Evolutionary conservation across 805 yeast genomes (phyloP).

Genomic region (Pichia phayaonensis): DNA sequence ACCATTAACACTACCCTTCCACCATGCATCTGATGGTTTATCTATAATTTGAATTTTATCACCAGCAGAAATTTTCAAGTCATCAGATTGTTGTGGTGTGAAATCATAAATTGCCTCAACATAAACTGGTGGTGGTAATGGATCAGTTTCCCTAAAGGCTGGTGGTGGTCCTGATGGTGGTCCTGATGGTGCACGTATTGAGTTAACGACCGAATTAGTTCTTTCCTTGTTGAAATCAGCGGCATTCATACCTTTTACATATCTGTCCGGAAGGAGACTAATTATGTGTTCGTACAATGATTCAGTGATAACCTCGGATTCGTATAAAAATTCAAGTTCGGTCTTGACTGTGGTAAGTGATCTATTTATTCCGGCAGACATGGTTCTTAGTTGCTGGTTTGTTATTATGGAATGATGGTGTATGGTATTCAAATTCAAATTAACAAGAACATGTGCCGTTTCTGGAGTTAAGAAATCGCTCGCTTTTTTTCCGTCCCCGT

Average conservation of each 20-base stretch:
- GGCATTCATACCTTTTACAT: slow-evolving; percentile 13
- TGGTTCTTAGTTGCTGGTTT: not conserved
- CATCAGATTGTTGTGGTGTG: slow-evolving; percentile 67
- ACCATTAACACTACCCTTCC: slow-evolving; percentile 64
- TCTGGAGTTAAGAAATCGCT: not conserved
- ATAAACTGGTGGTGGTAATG: slow-evolving; percentile 1
- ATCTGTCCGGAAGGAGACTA: slow-evolving; percentile 1
- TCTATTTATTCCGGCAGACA: slow-evolving; percentile 62
- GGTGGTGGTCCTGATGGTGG: slow-evolving; percentile 7
- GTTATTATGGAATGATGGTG: not conserved
- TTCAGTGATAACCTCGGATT: slow-evolving; percentile 63
- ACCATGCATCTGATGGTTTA: slow-evolving; percentile 81
- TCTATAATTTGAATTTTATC: slow-evolving; percentile 65
- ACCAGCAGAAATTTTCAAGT: slow-evolving; percentile 56
- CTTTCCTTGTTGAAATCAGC: slow-evolving; percentile 20
- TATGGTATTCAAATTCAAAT: too few relatives aligned
- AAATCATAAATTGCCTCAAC: slow-evolving; percentile 73
- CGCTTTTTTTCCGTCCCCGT: too few relatives aligned
- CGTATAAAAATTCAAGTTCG: slow-evolving; percentile 67
- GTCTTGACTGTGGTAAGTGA: slow-evolving; percentile 67
- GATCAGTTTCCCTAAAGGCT: not conserved
- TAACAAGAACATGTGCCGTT: too few relatives aligned
- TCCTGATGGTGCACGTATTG: not conserved
- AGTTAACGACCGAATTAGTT: slow-evolving; percentile 4
- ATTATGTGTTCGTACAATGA: slow-evolving; percentile 34